Evolutionary conservation across 768 basidiomycete species (phyloP).

Genomic region (Suillus subluteus): DNA sequence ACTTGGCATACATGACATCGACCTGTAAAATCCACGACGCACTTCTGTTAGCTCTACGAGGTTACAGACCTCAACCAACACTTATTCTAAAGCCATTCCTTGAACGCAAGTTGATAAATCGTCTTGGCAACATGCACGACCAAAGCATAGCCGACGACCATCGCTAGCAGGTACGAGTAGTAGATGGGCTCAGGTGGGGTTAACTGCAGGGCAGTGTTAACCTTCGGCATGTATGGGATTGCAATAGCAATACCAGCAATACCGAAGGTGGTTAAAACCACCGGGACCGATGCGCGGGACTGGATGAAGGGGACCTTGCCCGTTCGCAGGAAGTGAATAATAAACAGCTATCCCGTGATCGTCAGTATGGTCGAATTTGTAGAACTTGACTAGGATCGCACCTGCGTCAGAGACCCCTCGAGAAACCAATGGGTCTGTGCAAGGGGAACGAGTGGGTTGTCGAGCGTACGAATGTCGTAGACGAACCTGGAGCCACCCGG

Average conservation of each 20-base stretch:
- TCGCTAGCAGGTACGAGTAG: slow-evolving; percentile 29
- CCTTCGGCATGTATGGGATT: slow-evolving; percentile 36
- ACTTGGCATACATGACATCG: neutral
- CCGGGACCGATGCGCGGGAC: slow-evolving; percentile 31
- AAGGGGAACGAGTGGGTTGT: slow-evolving; percentile 33
- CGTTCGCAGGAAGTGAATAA: slow-evolving; percentile 37
- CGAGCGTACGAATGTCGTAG: slow-evolving; percentile 30
- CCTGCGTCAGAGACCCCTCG: slow-evolving; percentile 40
- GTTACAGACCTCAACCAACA: neutral
- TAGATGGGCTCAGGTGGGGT: slow-evolving; percentile 33
- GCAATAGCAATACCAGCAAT: slow-evolving; percentile 36
- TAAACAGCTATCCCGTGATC: slow-evolving; percentile 30
- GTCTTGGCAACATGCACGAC: slow-evolving; percentile 32
- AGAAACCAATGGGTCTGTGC: slow-evolving; percentile 42
- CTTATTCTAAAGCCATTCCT: slow-evolving; percentile 32
- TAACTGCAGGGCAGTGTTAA: slow-evolving; percentile 32
- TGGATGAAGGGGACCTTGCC: slow-evolving; percentile 35
- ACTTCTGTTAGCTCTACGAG: no score
- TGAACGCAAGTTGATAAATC: slow-evolving; percentile 30
- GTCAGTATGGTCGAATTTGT: neutral
- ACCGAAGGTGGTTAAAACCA: slow-evolving; percentile 34
- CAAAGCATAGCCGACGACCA: slow-evolving; percentile 27
- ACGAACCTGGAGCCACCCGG: slow-evolving; percentile 27
- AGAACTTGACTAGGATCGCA: slow-evolving; percentile 13
- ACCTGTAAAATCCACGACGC: neutral